These are phyloP conservation scores for Dactylellina cionopaga DNA, from an alignment of 2,329 filamentous ascomycete genomes.

Conservation along the genomic window DNA sequence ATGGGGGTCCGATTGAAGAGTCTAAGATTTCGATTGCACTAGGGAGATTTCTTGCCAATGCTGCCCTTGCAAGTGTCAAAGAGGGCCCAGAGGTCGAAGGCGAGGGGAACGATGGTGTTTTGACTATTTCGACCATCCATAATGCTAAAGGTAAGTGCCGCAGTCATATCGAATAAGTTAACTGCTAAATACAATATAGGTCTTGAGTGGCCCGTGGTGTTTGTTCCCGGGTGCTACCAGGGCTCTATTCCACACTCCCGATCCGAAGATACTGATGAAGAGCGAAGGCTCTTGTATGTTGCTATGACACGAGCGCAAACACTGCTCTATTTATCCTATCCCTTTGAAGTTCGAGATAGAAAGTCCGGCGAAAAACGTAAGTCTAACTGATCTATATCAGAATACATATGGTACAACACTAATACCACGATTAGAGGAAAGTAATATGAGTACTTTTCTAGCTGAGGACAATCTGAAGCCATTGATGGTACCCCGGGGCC, in stretches of 20 bases:
- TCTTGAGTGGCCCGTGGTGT: slow-evolving; percentile 94
- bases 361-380: slow-evolving; percentile 60
- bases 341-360: slow-evolving; percentile 67
- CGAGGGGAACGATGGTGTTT: slow-evolving; percentile 67
- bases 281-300: slow-evolving; percentile 88
- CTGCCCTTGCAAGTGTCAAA: slow-evolving; percentile 81
- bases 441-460: slow-evolving; percentile 55
- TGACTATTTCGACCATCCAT: slow-evolving; percentile 96
- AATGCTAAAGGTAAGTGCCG: slow-evolving; percentile 76
- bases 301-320: slow-evolving; percentile 94
- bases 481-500: slow-evolving; percentile 61
- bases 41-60: slow-evolving; percentile 86
- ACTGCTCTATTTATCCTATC: slow-evolving; percentile 84
- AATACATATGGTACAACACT: slow-evolving; percentile 36
- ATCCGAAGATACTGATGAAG: slow-evolving; percentile 85
- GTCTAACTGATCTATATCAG: slow-evolving; percentile 57
- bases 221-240: slow-evolving; percentile 87
- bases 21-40: slow-evolving; percentile 62
- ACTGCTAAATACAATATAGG: slow-evolving; percentile 60
- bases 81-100: slow-evolving; percentile 70
- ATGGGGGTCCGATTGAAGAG: slow-evolving; percentile 25
- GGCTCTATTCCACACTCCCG: slow-evolving; percentile 90
- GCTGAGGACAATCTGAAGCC: slow-evolving; percentile 52
- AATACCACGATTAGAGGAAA: slow-evolving; percentile 56
- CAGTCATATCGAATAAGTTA: neutral